Evolutionary conservation across 805 yeast genomes (phyloP), one percentile per base, ranked within the genome.

Genomic region (Suhomyces prunicola): DNA sequence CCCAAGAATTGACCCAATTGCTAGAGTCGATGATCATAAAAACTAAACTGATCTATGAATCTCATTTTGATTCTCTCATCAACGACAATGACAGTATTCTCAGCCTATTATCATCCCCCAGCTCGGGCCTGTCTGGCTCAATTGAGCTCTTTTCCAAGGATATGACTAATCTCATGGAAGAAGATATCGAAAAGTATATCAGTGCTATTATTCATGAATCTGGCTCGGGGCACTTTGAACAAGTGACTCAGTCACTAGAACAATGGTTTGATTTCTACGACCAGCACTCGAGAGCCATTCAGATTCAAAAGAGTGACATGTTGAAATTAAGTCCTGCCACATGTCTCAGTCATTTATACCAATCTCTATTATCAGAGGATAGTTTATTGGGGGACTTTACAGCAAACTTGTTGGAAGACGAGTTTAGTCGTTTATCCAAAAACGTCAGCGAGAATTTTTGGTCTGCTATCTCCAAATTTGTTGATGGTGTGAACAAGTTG

Each of bases 121-220:
- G n/a, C 31, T 13, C 19, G 6, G 23, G 19, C 27, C 29, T 24
- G 17, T 12, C 46, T 6, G 29, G 2, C 10, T 23, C 27, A 5
- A 17, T 26, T 19, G 46, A 42, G n/a, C 50, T 62, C 10, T 65
- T 66, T 53, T 55, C 71, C 0, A 45, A 51, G 4, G 62, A 63
- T 12, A 51, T 69, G 40, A 57, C 65, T 4, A 59, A 55, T 3
- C 48, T 67, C 22, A 67, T 72, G 49, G 73, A 70, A 36, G 51
- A 52, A 9, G 66, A 71, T 50, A 56, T 71, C 46, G 65, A 64
- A 17, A 39, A 51, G 8, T 74, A 74, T 51, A 64, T 72, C 29
- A 54, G 57, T 12, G 44, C 23, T 13, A 48, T 50, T n/a, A 40
- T 54, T 3, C 41, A 59, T 7, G 53, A 4, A 26, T 53, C 45